A percentile compares a stretch with the other conserved stretches of the same genome.
Evolutionary conservation across 2,329 filamentous ascomycete genomes (phyloP).

Genomic region (Fonsecaea pugnacius): DNA sequence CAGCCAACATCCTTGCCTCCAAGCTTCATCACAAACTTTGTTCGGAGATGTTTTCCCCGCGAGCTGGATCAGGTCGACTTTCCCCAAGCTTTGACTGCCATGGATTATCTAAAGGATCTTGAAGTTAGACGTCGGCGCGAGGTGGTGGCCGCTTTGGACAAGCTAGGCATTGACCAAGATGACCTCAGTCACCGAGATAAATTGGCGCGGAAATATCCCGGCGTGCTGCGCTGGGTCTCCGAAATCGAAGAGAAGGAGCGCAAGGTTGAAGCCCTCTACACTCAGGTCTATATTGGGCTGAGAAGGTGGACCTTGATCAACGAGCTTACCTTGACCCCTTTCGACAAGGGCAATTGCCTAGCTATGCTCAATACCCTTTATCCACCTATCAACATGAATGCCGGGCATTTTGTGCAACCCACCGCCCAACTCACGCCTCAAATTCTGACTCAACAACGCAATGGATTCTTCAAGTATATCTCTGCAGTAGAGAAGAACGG

Average conservation of each 20-base stretch:
- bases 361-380: constrained; percentile 71
- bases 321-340: constrained; percentile 64
- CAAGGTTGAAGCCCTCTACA: constrained; percentile 61
- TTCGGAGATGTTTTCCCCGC: constrained; percentile 62
- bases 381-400: constrained; percentile 54
- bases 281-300: constrained; percentile 64
- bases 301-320: constrained; percentile 70
- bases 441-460: constrained; percentile 61
- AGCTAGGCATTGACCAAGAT: constrained; percentile 60
- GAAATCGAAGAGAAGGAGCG: constrained; percentile 57
- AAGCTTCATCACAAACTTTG: constrained; percentile 65
- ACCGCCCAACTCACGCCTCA: constrained; percentile 58
- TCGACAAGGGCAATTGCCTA: constrained; percentile 68
- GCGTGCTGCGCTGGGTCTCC: constrained; percentile 61
- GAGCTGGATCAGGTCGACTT: constrained; percentile 66
- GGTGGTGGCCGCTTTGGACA: constrained; percentile 58
- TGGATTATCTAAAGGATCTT: constrained; percentile 69
- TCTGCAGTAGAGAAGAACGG: constrained; percentile 61
- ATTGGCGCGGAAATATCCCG: constrained; percentile 57
- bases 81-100: constrained; percentile 65
- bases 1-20: constrained; percentile 67
- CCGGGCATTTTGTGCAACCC: constrained; percentile 49
- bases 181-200: constrained; percentile 55
- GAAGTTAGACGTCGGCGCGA: constrained; percentile 65
- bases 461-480: constrained; percentile 67